These are phyloP conservation scores for Erythrophleum ivorense DNA, from an alignment of 331 rosid genomes.

Conservation along the genomic window DNA sequence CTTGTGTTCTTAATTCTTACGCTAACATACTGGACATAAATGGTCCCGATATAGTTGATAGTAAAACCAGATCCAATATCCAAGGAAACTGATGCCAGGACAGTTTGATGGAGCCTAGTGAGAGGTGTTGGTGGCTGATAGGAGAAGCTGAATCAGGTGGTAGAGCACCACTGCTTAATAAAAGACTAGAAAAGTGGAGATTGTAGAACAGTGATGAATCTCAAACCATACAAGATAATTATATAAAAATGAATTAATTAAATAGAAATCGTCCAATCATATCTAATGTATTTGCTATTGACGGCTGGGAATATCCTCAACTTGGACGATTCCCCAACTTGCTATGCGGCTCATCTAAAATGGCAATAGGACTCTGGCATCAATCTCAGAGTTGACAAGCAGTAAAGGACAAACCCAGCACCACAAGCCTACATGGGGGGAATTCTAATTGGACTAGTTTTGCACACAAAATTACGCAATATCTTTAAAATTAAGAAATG, in stretches of 20 bases:
- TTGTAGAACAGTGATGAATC: slow-evolving; percentile 1
- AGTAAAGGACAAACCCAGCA: background rate
- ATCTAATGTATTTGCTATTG: slow-evolving; percentile 41
- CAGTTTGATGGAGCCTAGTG: background rate
- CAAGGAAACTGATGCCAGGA: slow-evolving; percentile 24
- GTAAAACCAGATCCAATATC: slow-evolving; percentile 34
- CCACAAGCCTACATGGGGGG: background rate
- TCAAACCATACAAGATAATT: background rate
- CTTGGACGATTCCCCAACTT: slow-evolving; percentile 33
- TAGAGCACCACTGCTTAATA: background rate
- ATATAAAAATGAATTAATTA: background rate
- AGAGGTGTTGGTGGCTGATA: background rate
- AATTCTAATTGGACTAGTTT: too few relatives aligned
- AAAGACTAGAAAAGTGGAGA: background rate
- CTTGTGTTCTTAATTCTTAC: too few relatives aligned
- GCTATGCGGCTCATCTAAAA: background rate
- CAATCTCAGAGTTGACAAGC: slow-evolving; percentile 37
- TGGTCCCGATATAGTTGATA: too few relatives aligned
- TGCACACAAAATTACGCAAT: too few relatives aligned
- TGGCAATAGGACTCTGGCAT: slow-evolving; percentile 32
- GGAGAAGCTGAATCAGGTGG: slow-evolving; percentile 27
- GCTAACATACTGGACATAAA: too few relatives aligned
- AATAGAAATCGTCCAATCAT: slow-evolving; percentile 35
- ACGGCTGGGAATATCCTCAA: slow-evolving; percentile 48
- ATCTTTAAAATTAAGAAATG: too few relatives aligned